These are phyloP conservation scores for Litsea cubeba DNA, from an alignment of 164 flowering plant species.

Conservation along the genomic window DNA sequence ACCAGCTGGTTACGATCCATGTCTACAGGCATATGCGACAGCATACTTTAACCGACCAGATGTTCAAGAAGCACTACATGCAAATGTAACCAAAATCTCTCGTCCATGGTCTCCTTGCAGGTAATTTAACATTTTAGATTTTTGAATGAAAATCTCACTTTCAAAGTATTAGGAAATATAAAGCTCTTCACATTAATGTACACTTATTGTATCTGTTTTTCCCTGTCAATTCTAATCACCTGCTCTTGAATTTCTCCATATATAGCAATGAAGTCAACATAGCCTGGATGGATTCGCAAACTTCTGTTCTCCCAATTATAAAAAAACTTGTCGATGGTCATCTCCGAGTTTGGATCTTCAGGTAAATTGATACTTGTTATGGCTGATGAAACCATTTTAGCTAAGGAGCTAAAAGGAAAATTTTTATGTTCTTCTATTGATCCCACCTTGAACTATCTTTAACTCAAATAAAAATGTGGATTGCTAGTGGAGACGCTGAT, in stretches of 20 bases:
- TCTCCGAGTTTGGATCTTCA: constrained; percentile 14
- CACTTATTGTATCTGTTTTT: too few relatives aligned
- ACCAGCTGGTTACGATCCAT: constrained; percentile 12
- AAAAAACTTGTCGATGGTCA: constrained; percentile 10
- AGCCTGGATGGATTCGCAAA: background rate
- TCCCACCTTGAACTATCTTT: background rate
- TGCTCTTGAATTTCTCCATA: too few relatives aligned
- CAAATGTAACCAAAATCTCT: constrained; percentile 60
- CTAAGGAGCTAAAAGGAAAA: too few relatives aligned
- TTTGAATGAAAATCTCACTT: too few relatives aligned
- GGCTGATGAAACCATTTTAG: too few relatives aligned
- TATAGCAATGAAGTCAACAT: background rate
- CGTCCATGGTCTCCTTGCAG: constrained; percentile 78
- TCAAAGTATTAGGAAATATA: too few relatives aligned
- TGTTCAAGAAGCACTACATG: constrained; percentile 80
- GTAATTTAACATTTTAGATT: constrained; percentile 19
- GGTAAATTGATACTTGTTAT: background rate
- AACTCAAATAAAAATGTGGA: background rate
- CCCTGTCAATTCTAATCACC: too few relatives aligned
- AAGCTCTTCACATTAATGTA: too few relatives aligned
- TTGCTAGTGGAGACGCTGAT: constrained; percentile 14
- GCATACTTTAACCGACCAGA: constrained; percentile 66
- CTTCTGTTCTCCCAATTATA: constrained; percentile 11
- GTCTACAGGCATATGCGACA: constrained; percentile 37
- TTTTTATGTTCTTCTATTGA: background rate